phyloP scores from a whole-genome alignment of 2,329 filamentous ascomycete species.

The Amauroascus verrucosus region DNA sequence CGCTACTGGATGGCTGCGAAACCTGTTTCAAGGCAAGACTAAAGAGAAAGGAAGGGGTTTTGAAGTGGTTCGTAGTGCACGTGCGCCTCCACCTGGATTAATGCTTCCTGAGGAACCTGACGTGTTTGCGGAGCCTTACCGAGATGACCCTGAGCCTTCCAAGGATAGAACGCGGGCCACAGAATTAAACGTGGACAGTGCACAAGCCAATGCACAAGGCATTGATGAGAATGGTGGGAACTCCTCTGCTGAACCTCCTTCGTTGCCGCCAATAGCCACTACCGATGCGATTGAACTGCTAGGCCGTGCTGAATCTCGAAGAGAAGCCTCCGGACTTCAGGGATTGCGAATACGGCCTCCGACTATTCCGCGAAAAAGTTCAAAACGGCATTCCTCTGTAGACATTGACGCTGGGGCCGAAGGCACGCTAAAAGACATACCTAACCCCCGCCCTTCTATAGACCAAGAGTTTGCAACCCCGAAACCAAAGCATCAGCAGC shows the following conservation, averaged over 20 bases:
- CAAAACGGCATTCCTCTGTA: constrained; percentile 41
- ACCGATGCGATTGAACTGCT: constrained; percentile 53
- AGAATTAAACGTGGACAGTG: constrained; percentile 17
- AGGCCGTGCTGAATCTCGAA: constrained; percentile 52
- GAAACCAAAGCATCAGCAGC: constrained; percentile 16
- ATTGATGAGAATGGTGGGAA: constrained; percentile 12
- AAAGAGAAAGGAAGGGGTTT: constrained; percentile 96
- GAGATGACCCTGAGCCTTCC: constrained; percentile 40
- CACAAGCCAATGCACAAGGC: constrained; percentile 5
- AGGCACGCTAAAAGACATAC: not conserved
- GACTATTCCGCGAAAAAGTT: constrained; percentile 62
- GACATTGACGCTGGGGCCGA: constrained; percentile 13
- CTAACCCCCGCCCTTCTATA: not conserved
- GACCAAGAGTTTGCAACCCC: constrained; percentile 2
- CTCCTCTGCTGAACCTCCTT: constrained; percentile 37
- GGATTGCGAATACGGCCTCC: constrained; percentile 38
- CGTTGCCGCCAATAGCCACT: constrained; percentile 51
- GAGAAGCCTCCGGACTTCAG: constrained; percentile 38
- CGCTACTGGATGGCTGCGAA: constrained; percentile 80
- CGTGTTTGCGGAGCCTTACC: constrained; percentile 55
- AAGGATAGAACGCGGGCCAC: constrained; percentile 14
- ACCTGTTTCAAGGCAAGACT: constrained; percentile 67
- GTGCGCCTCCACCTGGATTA: constrained; percentile 69
- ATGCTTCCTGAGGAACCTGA: constrained; percentile 41
- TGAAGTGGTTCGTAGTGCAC: constrained; percentile 82